phyloP scores from a whole-genome alignment of 2,329 filamentous ascomycete species.

The Aspergillaceae sp. region DNA sequence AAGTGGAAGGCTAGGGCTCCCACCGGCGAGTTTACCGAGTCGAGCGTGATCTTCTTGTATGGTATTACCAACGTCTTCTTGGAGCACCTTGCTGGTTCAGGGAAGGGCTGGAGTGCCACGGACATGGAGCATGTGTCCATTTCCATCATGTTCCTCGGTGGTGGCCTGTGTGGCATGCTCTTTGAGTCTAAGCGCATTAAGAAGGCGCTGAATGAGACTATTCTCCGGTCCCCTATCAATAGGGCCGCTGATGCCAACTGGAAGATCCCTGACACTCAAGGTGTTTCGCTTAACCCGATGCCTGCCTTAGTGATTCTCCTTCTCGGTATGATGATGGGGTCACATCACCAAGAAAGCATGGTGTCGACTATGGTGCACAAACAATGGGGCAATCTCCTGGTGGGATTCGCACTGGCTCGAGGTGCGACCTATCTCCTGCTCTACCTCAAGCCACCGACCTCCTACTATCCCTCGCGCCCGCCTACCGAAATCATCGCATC shows the following conservation, averaged over 20 bases:
- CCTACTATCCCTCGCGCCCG: slow-evolving; percentile 70
- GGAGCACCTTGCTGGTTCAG: slow-evolving; percentile 72
- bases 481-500: slow-evolving; percentile 81
- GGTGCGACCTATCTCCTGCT: slow-evolving; percentile 69
- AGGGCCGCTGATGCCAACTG: slow-evolving; percentile 43
- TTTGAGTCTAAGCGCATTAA: slow-evolving; percentile 67
- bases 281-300: slow-evolving; percentile 75
- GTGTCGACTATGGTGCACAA: slow-evolving; percentile 85
- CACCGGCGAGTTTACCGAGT: slow-evolving; percentile 83
- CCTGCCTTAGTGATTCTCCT: slow-evolving; percentile 79
- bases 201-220: slow-evolving; percentile 43
- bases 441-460: slow-evolving; percentile 72
- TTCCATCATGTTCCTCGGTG: slow-evolving; percentile 86
- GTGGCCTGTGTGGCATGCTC: slow-evolving; percentile 78
- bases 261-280: slow-evolving; percentile 57
- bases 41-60: slow-evolving; percentile 81
- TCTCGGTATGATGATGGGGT: slow-evolving; percentile 89
- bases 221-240: slow-evolving; percentile 34
- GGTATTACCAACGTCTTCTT: slow-evolving; percentile 85
- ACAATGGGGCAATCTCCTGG: slow-evolving; percentile 82
- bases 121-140: slow-evolving; percentile 92
- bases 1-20: slow-evolving; percentile 56
- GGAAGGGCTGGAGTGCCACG: slow-evolving; percentile 61
- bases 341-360: slow-evolving; percentile 76
- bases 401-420: slow-evolving; percentile 70